Evolutionary conservation across 169 alveolate genomes (phyloP).

Genomic region (Cryptosporidium xiaoi): DNA sequence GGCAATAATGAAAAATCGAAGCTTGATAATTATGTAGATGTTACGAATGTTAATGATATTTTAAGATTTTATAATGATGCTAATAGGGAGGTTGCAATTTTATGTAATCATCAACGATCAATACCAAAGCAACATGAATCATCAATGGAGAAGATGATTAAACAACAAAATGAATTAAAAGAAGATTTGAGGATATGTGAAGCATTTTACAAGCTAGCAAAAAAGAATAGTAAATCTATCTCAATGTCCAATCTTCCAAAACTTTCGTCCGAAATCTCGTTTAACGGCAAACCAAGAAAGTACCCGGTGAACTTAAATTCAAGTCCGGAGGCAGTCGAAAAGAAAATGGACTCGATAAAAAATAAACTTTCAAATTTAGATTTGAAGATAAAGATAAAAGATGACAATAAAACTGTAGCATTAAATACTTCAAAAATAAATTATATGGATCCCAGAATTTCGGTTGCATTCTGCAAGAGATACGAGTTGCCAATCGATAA

Average conservation of each 20-base stretch:
- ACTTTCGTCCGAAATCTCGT: constrained; percentile 74
- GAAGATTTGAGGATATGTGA: constrained; percentile 88
- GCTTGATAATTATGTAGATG: constrained; percentile 76
- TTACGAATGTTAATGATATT: constrained; percentile 87
- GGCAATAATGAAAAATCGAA: not conserved
- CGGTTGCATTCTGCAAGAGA: constrained; percentile 96
- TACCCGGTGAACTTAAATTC: constrained; percentile 74
- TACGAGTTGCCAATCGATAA: constrained; percentile 97
- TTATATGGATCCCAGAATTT: constrained; percentile 99
- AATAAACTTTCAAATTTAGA: constrained; percentile 68
- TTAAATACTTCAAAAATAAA: constrained; percentile 98
- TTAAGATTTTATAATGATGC: constrained; percentile 96
- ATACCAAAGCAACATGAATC: constrained; percentile 95
- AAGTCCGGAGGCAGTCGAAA: constrained; percentile 60
- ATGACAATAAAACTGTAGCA: constrained; percentile 96
- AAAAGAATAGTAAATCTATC: constrained; percentile 80
- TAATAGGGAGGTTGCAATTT: constrained; percentile 96
- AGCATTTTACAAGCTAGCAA: constrained; percentile 84
- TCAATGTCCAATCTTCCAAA: constrained; percentile 76
- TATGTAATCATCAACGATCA: constrained; percentile 96
- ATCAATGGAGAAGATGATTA: constrained; percentile 91
- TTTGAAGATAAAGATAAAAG: constrained; percentile 88
- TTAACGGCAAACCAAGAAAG: constrained; percentile 61
- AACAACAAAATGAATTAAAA: constrained; percentile 84
- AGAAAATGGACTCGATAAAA: constrained; percentile 75